Evolutionary conservation across 208 protist genomes (phyloP).

Genomic region (Leishmania guyanensis): DNA sequence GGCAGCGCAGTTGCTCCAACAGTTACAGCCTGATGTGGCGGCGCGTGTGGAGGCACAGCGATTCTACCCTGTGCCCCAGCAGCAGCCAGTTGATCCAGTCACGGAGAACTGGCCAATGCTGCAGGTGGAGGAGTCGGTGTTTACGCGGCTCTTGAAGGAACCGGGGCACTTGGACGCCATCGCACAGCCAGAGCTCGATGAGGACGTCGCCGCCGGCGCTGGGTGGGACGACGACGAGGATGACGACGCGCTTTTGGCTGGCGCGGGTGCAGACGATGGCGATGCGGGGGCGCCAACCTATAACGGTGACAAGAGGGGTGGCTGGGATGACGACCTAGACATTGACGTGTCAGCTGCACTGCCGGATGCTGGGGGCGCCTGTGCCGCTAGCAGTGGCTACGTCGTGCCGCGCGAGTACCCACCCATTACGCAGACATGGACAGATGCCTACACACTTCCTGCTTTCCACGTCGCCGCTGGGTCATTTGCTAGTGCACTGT

Average conservation of each 20-base stretch:
- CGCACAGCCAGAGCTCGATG: conserved; percentile 31
- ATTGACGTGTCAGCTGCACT: conserved; percentile 56
- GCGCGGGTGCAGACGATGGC: conserved; percentile 14
- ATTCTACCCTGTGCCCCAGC: conserved; percentile 2
- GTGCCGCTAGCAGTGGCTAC: conserved; percentile 14
- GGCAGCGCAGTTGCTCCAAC: conserved; percentile 46
- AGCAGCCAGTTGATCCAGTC: conserved; percentile 26
- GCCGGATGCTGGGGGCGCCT: neutral
- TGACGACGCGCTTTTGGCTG: conserved; percentile 13
- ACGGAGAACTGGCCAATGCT: conserved; percentile 88
- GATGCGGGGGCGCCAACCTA: conserved; percentile 7
- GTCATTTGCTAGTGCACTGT: conserved; percentile 93
- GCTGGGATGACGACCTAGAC: conserved; percentile 82
- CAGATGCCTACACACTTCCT: conserved; percentile 77
- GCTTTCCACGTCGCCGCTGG: conserved; percentile 96
- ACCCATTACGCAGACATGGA: conserved; percentile 78
- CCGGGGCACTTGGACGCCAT: conserved; percentile 49
- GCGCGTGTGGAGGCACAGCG: conserved; percentile 32
- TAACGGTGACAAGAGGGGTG: conserved; percentile 34
- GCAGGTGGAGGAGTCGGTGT: conserved; percentile 76
- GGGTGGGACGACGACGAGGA: conserved; percentile 69
- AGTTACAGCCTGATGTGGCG: conserved; percentile 60
- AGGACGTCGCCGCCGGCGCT: conserved; percentile 39
- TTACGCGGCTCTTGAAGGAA: conserved; percentile 75
- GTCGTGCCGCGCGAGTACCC: conserved; percentile 63